phyloP scores from a whole-genome alignment of 345 rosid species.

The Eucalyptus urophylla region DNA sequence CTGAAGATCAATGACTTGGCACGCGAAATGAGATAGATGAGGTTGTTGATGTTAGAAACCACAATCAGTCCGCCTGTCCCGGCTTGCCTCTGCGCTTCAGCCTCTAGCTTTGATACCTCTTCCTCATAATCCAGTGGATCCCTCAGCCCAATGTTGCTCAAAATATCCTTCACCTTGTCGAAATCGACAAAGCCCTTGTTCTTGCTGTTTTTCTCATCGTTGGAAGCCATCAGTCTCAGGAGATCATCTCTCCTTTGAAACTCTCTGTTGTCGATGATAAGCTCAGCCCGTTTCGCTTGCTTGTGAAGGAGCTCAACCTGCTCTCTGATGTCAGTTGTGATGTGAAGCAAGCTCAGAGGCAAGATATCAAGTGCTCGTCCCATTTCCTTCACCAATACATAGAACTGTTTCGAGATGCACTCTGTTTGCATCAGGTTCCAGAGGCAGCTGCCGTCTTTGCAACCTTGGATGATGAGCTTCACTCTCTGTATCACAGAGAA shows the following conservation, averaged over 20 bases:
- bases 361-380: slow-evolving; percentile 55
- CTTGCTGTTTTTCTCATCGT: slow-evolving; percentile 24
- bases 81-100: slow-evolving; percentile 48
- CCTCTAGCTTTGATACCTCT: slow-evolving; percentile 38
- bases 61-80: slow-evolving; percentile 56
- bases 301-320: slow-evolving; percentile 57
- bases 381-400: slow-evolving; percentile 45
- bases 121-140: slow-evolving; percentile 25
- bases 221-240: slow-evolving; percentile 22
- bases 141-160: slow-evolving; percentile 36
- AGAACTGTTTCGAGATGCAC: slow-evolving; percentile 32
- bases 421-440: slow-evolving; percentile 36
- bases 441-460: slow-evolving; percentile 39
- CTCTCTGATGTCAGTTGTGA: slow-evolving; percentile 38
- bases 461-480: slow-evolving; percentile 28
- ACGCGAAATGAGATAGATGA: slow-evolving; percentile 34
- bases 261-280: slow-evolving; percentile 31
- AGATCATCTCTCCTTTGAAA: slow-evolving; percentile 30
- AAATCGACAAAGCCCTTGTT: slow-evolving; percentile 18
- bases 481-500: slow-evolving; percentile 33
- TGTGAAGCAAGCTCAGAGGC: slow-evolving; percentile 40
- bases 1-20: slow-evolving; percentile 26
- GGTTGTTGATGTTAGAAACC: slow-evolving; percentile 55
- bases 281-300: slow-evolving; percentile 40
- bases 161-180: slow-evolving; percentile 12